Evolutionary conservation across 305 asterid genomes (phyloP).

Genomic region (Solanum hybrid): DNA sequence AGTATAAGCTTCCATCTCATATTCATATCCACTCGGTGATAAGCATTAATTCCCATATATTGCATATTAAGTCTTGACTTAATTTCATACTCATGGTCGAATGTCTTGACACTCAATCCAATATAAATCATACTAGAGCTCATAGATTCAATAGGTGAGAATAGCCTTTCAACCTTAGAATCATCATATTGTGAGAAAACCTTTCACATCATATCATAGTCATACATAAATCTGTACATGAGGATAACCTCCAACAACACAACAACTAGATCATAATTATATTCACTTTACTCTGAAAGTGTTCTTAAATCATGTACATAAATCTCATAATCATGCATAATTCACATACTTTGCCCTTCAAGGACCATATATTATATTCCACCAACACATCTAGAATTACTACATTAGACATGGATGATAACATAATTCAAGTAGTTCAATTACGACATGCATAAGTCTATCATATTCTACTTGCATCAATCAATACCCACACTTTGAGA

Average conservation of each 20-base stretch:
- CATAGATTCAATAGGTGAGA: background rate
- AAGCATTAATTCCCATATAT: background rate
- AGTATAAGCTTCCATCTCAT: background rate
- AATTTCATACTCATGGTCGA: background rate
- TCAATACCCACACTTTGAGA: background rate
- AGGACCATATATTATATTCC: background rate
- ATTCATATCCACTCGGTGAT: background rate
- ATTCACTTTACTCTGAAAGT: background rate
- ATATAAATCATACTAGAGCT: background rate
- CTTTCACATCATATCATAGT: background rate
- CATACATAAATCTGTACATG: no score
- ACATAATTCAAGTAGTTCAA: background rate
- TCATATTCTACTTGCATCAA: background rate
- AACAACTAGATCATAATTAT: background rate
- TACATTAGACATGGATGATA: background rate
- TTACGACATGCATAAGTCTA: background rate
- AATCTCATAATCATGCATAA: background rate
- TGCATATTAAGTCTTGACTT: background rate
- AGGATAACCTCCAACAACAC: background rate
- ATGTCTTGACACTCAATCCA: background rate
- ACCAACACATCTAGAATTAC: background rate
- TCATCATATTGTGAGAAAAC: background rate
- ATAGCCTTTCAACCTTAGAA: background rate
- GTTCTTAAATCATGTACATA: background rate
- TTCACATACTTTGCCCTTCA: no score